phyloP scores from a whole-genome alignment of 805 yeast genomes.

The Metschnikowia henanensis region DNA sequence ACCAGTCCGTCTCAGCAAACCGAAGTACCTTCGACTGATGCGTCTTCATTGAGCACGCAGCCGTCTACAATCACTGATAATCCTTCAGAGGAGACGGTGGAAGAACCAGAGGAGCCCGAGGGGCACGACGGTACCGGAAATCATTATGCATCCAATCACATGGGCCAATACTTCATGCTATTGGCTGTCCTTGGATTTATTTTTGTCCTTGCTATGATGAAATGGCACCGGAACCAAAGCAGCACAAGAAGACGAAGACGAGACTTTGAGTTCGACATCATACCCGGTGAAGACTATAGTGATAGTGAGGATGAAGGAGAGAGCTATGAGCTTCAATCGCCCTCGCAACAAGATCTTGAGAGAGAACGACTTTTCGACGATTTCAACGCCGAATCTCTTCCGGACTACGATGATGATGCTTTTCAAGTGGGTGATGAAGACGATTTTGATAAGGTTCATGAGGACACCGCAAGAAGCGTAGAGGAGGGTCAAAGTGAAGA shows the following conservation, averaged over 20 bases:
- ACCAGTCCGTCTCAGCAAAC: not conserved
- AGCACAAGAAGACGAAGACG: conserved; percentile 57
- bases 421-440: conserved; percentile 43
- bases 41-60: not conserved
- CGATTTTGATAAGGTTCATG: conserved; percentile 8
- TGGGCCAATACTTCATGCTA: conserved; percentile 61
- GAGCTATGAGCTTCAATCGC: conserved; percentile 32
- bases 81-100: not conserved
- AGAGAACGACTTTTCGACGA: conserved; percentile 43
- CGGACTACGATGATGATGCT: conserved; percentile 41
- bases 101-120: conserved; percentile 23
- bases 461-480: not conserved
- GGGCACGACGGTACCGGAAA: conserved; percentile 33
- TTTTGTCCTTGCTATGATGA: conserved; percentile 46
- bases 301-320: conserved; percentile 40
- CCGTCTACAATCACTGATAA: not conserved
- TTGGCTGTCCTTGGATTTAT: conserved; percentile 59
- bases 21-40: not conserved
- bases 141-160: conserved; percentile 41
- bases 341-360: conserved; percentile 31
- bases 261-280: conserved; percentile 74
- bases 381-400: conserved; percentile 37
- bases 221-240: conserved; percentile 41
- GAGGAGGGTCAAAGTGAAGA: conserved; percentile 7
- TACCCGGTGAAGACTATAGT: conserved; percentile 60